phyloP scores from a whole-genome alignment of 225 moss, liverwort and hornwort species.

The Ulota crispa region DNA sequence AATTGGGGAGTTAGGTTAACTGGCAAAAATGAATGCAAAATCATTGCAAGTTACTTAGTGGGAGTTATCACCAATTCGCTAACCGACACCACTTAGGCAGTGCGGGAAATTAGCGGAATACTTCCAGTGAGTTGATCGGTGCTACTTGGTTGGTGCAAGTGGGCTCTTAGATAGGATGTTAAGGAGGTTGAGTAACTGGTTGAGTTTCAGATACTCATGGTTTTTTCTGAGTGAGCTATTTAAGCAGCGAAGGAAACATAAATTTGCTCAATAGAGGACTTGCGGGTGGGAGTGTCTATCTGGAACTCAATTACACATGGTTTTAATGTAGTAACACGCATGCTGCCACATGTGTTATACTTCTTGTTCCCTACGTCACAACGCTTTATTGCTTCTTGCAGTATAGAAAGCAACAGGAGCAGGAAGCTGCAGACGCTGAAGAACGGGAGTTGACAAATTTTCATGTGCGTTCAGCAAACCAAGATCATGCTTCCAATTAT shows the following conservation, averaged over 20 bases:
- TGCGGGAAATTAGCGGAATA: not conserved
- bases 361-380: conserved; percentile 13
- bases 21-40: not conserved
- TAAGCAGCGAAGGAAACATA: not conserved
- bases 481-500: conserved; percentile 15
- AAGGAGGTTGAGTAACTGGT: not conserved
- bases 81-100: not conserved
- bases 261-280: conserved; percentile 3
- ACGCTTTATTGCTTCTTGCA: conserved; percentile 42
- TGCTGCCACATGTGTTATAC: not conserved
- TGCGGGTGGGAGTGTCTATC: not conserved
- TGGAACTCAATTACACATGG: not conserved
- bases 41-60: not conserved
- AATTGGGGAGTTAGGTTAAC: not conserved
- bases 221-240: conserved; percentile 4
- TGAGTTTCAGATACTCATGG: not conserved
- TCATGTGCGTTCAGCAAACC: conserved; percentile 57
- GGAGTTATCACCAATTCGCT: not conserved
- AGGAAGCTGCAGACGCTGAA: conserved; percentile 73
- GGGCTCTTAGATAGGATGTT: not conserved
- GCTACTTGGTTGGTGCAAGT: not conserved
- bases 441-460: conserved; percentile 73
- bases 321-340: not conserved
- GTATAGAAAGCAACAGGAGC: conserved; percentile 88
- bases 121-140: not conserved